Evolutionary conservation across 495 filamentous ascomycete species (phyloP), one percentile per base, ranked within the genome.

Genomic region (Saxispiralis lemnorum): DNA sequence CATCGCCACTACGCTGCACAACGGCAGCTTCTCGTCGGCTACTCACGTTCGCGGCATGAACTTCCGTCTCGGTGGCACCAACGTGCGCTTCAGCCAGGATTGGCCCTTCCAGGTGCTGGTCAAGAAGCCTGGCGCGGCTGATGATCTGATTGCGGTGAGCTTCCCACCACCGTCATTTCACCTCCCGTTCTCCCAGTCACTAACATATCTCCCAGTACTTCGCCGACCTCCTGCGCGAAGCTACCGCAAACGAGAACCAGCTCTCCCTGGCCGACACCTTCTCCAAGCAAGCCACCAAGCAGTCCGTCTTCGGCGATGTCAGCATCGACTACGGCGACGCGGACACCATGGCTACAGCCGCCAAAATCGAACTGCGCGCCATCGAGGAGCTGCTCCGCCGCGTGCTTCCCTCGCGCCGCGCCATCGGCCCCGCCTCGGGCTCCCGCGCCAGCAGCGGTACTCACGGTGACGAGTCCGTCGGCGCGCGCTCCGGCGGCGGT

Each of bases 141-240:
- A 54, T 7, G 33, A 46, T 11, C 13, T 56, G 18, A 28, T 56
- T n/a, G 11, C 37, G 20, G 52, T 55, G 41, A 38, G 35, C 47
- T 14, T 3, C 17, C 18, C 14, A 17, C 16, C 28, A 10, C 20
- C 7, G 15, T 15, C 34, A 18, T 20, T n/a, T 15, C 28, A 17
- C n/a, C 2, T 10, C 17, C 2, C 11, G 31, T 17, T 33, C 14
- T 18, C 13, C n/a, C 5, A 7, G 7, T 40, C 11, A 58, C 63
- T 33, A 71, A 80, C 34, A 56, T 79, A n/a, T 73, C 36, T 20
- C 59, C 61, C 33, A 71, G 68, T 74, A 63, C 56, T 75, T 71
- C 55, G 66, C 71, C 17, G 53, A 58, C 21, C 39, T 73, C 18
- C 64, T 77, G 35, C 66, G 65, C 28, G 62, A 67, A 30, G 62